These are phyloP conservation scores for Pythium biforme DNA, from an alignment of 352 stramenopile species.

Conservation along the genomic window DNA sequence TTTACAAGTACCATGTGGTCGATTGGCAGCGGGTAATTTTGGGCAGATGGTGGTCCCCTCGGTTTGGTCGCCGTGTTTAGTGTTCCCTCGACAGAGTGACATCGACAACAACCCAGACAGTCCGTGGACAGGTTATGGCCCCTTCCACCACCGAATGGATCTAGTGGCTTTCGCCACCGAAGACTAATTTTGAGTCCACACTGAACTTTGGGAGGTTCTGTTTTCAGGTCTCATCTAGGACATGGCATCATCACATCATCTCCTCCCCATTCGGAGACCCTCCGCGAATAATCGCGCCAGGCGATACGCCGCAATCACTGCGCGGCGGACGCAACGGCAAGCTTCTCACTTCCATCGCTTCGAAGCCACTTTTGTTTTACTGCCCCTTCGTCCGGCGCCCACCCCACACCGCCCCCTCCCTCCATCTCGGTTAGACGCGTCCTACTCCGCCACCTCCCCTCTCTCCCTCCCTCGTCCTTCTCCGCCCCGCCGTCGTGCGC, in stretches of 20 bases:
- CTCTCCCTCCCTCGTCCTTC: not conserved
- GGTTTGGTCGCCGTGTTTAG: not conserved
- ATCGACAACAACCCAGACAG: slow-evolving; percentile 5
- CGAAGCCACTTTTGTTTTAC: not conserved
- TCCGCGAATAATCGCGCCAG: not conserved
- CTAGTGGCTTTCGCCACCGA: slow-evolving; percentile 1
- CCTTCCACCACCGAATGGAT: not conserved
- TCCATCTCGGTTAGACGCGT: too few species aligned
- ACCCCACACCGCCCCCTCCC: too few species aligned
- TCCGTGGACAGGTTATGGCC: not conserved
- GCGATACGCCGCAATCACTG: too few species aligned
- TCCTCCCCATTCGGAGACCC: too few species aligned
- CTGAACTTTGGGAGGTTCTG: not conserved
- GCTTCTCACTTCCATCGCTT: not conserved
- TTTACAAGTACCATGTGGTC: not conserved
- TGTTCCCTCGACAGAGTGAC: slow-evolving; percentile 7
- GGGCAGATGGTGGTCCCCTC: not conserved
- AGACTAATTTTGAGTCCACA: not conserved
- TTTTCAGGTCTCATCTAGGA: slow-evolving; percentile 5
- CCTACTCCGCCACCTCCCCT: not conserved
- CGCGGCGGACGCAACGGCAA: too few species aligned
- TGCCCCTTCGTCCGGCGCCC: too few species aligned
- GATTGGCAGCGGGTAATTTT: not conserved
- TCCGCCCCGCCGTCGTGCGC: too few species aligned
- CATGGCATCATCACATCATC: slow-evolving; percentile 12